phyloP scores from a whole-genome alignment of 2,329 filamentous ascomycete species.

The Trichoderma semiorbis region DNA sequence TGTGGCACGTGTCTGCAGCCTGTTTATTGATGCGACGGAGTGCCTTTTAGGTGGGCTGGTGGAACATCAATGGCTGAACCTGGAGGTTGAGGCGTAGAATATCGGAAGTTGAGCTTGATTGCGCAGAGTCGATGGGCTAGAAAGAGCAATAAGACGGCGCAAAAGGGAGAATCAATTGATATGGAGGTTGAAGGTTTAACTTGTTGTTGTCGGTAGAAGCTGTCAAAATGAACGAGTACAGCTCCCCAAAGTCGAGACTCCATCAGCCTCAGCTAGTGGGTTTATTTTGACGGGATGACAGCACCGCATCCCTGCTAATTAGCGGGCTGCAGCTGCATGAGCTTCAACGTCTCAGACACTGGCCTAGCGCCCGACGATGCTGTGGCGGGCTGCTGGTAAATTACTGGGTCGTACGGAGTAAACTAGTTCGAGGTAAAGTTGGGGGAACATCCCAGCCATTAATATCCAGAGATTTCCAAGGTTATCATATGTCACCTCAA shows the following conservation, averaged over 20 bases:
- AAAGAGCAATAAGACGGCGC: not conserved
- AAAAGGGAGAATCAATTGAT: not conserved
- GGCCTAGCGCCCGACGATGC: not conserved
- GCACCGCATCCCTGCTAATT: not conserved
- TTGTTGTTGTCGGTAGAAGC: not conserved
- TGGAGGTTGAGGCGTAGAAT: not conserved
- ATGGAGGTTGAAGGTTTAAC: not conserved
- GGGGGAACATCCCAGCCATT: not conserved
- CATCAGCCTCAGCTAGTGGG: not conserved
- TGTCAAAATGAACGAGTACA: not conserved
- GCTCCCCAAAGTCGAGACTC: not conserved
- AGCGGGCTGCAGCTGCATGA: not conserved
- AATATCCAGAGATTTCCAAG: not conserved
- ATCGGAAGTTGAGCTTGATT: not conserved
- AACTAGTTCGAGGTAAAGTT: not conserved
- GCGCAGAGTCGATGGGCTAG: not conserved
- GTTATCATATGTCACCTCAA: not conserved
- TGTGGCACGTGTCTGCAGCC: slow-evolving; percentile 6
- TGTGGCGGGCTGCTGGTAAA: not conserved
- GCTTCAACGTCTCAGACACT: not conserved
- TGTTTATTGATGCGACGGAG: not conserved
- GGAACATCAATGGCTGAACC: not conserved
- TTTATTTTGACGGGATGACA: not conserved
- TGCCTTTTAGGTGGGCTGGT: not conserved
- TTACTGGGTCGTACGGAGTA: not conserved